Percentiles rank a stretch among this genome's conserved stretches.
Evolutionary conservation across 1,284 basidiomycete genomes (phyloP).

Genomic region (Sparassis latifolia): DNA sequence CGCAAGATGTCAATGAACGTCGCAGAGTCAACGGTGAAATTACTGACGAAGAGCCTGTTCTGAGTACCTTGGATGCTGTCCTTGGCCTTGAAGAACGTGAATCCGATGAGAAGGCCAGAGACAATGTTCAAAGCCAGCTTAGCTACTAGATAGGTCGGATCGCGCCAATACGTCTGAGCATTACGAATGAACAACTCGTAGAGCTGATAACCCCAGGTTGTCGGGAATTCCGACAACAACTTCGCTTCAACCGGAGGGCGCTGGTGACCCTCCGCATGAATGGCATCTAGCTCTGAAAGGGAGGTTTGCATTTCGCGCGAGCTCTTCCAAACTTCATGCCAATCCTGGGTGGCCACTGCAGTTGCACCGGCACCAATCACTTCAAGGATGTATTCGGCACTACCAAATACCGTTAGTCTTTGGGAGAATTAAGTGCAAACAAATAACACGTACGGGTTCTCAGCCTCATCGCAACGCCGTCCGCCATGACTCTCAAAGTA

Average conservation of each 20-base stretch:
- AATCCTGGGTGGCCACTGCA: conserved; percentile 26
- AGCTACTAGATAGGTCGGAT: conserved; percentile 71
- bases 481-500: conserved; percentile 69
- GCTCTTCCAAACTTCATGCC: conserved; percentile 28
- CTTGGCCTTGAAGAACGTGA: conserved; percentile 66
- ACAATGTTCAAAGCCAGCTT: conserved; percentile 59
- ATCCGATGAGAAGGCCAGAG: conserved; percentile 58
- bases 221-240: conserved; percentile 40
- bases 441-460: conserved; percentile 32
- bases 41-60: conserved; percentile 69
- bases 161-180: conserved; percentile 50
- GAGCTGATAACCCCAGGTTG: conserved; percentile 41
- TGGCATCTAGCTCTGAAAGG: conserved; percentile 24
- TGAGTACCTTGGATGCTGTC: conserved; percentile 68
- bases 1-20: background rate
- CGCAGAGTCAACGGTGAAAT: background rate
- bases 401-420: conserved; percentile 16
- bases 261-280: conserved; percentile 27
- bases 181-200: conserved; percentile 42
- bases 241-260: conserved; percentile 22
- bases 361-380: conserved; percentile 58
- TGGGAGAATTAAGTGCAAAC: conserved; percentile 21
- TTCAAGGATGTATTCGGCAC: conserved; percentile 67
- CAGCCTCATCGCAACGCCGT: conserved; percentile 28
- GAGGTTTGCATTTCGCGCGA: conserved; percentile 20